A percentile compares a stretch with the other conserved stretches of the same genome.
These are phyloP conservation scores for Fusarium sp. DNA, from an alignment of 2,329 filamentous ascomycete genomes.

Conservation along the genomic window DNA sequence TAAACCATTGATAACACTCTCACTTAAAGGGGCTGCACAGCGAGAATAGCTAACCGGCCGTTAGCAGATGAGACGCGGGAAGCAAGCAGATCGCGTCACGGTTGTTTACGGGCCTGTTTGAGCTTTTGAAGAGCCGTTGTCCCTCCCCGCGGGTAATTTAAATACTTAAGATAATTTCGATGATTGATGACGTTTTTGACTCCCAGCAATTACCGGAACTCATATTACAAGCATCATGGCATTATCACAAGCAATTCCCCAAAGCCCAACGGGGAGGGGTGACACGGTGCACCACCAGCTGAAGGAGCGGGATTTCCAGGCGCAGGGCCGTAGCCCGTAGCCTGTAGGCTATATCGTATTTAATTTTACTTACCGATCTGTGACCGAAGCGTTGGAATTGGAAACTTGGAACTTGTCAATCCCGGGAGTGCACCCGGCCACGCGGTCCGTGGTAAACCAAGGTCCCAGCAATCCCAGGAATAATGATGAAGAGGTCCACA, in stretches of 20 bases:
- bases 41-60: conserved; percentile 9
- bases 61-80: conserved; percentile 1
- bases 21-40: not conserved
- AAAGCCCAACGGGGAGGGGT: conserved; percentile 4
- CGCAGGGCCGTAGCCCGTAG: not conserved
- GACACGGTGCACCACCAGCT: conserved; percentile 11
- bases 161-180: not conserved
- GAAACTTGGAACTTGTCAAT: conserved; percentile 29
- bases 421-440: conserved; percentile 19
- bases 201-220: not conserved
- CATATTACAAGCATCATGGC: conserved; percentile 25
- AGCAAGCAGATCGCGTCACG: conserved; percentile 8
- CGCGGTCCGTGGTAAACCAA: conserved; percentile 23
- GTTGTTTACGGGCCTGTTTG: conserved; percentile 12
- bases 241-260: conserved; percentile 22
- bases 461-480: conserved; percentile 1
- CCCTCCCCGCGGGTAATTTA: conserved; percentile 12
- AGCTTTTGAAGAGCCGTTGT: conserved; percentile 1
- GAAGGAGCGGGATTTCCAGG: not conserved
- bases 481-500: conserved; percentile 12
- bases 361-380: conserved; percentile 25
- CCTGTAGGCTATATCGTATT: conserved; percentile 8
- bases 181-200: conserved; percentile 22
- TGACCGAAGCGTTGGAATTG: conserved; percentile 25
- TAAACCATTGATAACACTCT: too few relatives aligned